Evolutionary conservation across 257 asterid genomes (phyloP).

Genomic region (Capsicum pubescens): DNA sequence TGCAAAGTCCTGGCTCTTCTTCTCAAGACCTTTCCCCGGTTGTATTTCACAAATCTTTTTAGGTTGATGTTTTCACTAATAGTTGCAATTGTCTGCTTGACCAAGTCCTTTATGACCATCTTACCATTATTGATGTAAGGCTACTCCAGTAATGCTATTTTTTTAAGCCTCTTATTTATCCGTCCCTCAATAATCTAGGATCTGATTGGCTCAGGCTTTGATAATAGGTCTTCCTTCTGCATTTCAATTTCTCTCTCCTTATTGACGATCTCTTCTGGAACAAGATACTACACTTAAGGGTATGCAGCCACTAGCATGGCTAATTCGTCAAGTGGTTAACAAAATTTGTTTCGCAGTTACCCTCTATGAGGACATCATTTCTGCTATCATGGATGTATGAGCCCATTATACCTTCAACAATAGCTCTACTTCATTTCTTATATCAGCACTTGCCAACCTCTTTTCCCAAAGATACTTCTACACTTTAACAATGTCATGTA

Average conservation of each 20-base stretch:
- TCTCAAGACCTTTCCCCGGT: too few species aligned
- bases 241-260: constrained; percentile 85
- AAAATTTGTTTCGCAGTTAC: constrained; percentile 94
- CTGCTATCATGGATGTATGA: constrained; percentile 92
- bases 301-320: constrained; percentile 98
- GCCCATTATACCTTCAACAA: constrained; percentile 94
- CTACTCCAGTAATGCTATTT: constrained; percentile 68
- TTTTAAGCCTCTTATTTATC: constrained; percentile 83
- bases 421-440: constrained; percentile 83
- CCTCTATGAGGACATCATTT: constrained; percentile 90
- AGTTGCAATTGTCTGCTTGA: too few species aligned
- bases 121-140: constrained; percentile 78
- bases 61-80: too few species aligned
- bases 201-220: constrained; percentile 85
- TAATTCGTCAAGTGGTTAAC: constrained; percentile 83
- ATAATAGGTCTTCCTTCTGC: constrained; percentile 85
- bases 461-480: constrained; percentile 89
- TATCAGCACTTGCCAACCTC: constrained; percentile 93
- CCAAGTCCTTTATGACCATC: too few species aligned
- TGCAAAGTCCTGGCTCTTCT: too few species aligned
- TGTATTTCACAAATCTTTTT: too few species aligned
- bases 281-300: too few species aligned
- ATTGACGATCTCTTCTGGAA: constrained; percentile 58
- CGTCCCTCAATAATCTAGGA: constrained; percentile 90
- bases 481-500: constrained; percentile 76